These are phyloP conservation scores for Axilococcus clingmanii DNA, from an alignment of 139 green algal genomes.

Conservation along the genomic window DNA sequence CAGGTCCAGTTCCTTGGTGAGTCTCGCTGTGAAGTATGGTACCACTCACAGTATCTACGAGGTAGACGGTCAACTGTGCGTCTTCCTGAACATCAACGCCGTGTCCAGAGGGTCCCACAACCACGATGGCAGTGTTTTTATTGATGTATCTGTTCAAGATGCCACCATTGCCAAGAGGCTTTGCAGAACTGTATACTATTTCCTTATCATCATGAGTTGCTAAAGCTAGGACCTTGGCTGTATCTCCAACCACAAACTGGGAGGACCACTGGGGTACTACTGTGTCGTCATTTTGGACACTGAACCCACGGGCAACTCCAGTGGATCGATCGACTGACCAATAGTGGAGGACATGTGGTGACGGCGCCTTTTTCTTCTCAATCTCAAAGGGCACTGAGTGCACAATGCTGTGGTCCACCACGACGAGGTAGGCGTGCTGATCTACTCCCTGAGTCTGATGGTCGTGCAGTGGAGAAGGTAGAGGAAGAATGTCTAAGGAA, in stretches of 20 bases:
- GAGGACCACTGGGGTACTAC: conserved; percentile 22
- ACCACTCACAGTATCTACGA: conserved; percentile 85
- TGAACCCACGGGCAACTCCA: no score
- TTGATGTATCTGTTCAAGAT: conserved; percentile 90
- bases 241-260: neutral
- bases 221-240: conserved; percentile 35
- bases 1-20: conserved; percentile 61
- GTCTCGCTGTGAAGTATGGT: conserved; percentile 57
- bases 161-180: conserved; percentile 70
- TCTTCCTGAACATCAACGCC: conserved; percentile 2
- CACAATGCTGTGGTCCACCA: no score
- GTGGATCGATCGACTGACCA: no score
- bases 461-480: conserved; percentile 28
- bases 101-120: conserved; percentile 28
- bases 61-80: neutral
- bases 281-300: no score
- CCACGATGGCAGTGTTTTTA: conserved; percentile 83
- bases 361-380: no score
- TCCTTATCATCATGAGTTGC: conserved; percentile 32
- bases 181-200: conserved; percentile 49
- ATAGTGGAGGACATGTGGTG: no score
- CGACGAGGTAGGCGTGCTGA: no score
- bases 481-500: conserved; percentile 31
- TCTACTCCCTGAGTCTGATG: no score
- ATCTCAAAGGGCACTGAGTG: no score